These are phyloP conservation scores for Chaetomium strumarium DNA, from an alignment of 2,329 filamentous ascomycete species.

Conservation along the genomic window DNA sequence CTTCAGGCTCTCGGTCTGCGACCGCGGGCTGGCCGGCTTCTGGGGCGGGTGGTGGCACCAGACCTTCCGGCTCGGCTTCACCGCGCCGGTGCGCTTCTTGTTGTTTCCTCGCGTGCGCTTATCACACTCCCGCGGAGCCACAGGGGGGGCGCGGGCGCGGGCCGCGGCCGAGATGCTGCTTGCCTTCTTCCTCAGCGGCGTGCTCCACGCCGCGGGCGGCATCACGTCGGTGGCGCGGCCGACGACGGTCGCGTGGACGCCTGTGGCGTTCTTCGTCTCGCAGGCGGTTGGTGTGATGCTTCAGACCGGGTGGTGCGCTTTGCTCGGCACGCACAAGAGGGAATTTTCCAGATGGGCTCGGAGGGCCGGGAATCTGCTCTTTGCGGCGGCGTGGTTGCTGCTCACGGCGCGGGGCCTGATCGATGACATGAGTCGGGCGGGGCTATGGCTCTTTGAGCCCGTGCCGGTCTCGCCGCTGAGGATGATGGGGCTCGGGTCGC, in stretches of 20 bases:
- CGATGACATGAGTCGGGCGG: conserved; percentile 68
- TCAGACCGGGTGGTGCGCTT: conserved; percentile 42
- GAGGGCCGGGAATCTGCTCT: conserved; percentile 51
- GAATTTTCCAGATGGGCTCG: conserved; percentile 42
- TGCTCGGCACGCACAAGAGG: conserved; percentile 26
- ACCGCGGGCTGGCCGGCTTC: conserved; percentile 69
- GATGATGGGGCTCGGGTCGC: conserved; percentile 54
- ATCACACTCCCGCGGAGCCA: not conserved
- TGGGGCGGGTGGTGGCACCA: conserved; percentile 94
- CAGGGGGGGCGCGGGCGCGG: conserved; percentile 7
- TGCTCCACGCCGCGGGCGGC: conserved; percentile 67
- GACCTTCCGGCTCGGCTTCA: conserved; percentile 70
- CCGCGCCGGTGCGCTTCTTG: conserved; percentile 51
- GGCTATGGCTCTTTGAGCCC: conserved; percentile 76
- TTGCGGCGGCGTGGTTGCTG: conserved; percentile 62
- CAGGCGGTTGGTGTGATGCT: conserved; percentile 60
- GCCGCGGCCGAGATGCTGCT: conserved; percentile 26
- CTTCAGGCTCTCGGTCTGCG: conserved; percentile 45
- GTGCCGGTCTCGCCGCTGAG: conserved; percentile 70
- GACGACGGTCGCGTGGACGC: conserved; percentile 42
- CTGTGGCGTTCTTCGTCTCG: conserved; percentile 64
- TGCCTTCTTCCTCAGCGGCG: conserved; percentile 61
- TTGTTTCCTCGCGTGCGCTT: conserved; percentile 30
- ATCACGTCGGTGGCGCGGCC: conserved; percentile 47
- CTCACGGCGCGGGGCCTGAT: conserved; percentile 59